phyloP scores from a whole-genome alignment of 768 basidiomycete genomes.

The Holtermanniella nyarrowii region DNA sequence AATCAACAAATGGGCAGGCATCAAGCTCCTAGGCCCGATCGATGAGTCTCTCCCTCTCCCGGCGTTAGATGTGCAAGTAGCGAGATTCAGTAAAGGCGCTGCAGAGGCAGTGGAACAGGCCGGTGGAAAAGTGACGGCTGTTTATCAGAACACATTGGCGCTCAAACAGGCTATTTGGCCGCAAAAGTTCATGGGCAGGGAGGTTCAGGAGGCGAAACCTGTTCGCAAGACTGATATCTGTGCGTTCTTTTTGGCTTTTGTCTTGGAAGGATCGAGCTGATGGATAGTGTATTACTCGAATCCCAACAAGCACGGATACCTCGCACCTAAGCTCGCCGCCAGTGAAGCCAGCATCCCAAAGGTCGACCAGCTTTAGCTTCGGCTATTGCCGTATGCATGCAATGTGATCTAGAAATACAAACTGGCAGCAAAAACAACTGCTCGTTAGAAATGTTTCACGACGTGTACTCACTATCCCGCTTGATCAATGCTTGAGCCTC shows the following conservation, averaged over 20 bases:
- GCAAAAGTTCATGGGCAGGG: conserved; percentile 49
- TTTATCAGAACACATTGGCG: conserved; percentile 80
- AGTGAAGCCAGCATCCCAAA: neutral
- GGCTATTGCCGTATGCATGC: neutral
- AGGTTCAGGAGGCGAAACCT: conserved; percentile 64
- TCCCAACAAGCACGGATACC: conserved; percentile 36
- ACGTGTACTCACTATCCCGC: conserved; percentile 85
- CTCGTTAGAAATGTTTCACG: too few relatives aligned
- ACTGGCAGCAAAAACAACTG: conserved; percentile 1
- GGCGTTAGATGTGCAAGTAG: conserved; percentile 68
- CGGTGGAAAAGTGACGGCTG: conserved; percentile 77
- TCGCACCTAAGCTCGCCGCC: conserved; percentile 11
- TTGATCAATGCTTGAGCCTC: conserved; percentile 88
- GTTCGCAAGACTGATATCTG: conserved; percentile 77
- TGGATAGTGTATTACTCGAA: conserved; percentile 35
- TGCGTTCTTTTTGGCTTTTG: conserved; percentile 43
- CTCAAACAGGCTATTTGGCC: conserved; percentile 50
- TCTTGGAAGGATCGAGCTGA: neutral
- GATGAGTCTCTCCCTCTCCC: conserved; percentile 34
- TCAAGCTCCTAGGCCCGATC: conserved; percentile 71
- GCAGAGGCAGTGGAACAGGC: conserved; percentile 69
- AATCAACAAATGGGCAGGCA: conserved; percentile 60
- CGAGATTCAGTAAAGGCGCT: conserved; percentile 76
- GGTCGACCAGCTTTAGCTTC: too few relatives aligned
- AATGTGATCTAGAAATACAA: neutral